Base-by-base conservation (phyloP, 1,284 basidiomycete species). In the Boletellus dicymbophilus region DNA sequence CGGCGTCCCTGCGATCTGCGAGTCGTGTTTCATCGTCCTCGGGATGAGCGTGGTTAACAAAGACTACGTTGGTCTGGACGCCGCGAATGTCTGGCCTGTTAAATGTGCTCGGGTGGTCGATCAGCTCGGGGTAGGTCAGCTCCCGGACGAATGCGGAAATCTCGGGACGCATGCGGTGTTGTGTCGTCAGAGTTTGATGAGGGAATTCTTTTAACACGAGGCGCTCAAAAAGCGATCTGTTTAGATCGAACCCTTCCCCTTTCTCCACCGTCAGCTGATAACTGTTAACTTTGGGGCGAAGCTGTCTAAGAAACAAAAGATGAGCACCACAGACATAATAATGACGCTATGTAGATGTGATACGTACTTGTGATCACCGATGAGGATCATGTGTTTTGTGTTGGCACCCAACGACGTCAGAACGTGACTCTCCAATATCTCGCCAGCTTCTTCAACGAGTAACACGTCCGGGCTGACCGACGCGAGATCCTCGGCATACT, bases 141-240 rank as follows among this genome's bases (percentile, higher is more conserved):
- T 69, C 57, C 18, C 84, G 75, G 28, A 87, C 72, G 28, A 85
- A 70, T 0, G 71, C 55, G 6, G 84, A 83, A 12, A 87, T 86
- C 56, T 87, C 84, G 0, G 84, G 85, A 1, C 84, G 72, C 84
- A 87, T 87, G 7, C 85, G 77, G 58, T 87, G 85, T 52, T 87
- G 85, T 38, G 74, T 61, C 3, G 60, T 59, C n/a, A 87, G 70
- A 0, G 75, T 81, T 47, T 69, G 56, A 56, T 87, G 85, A 4
- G 85, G 84, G 54, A 81, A 87, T 0, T 73, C 76, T 54, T 76
- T 76, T 7, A 80, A 58, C n/a, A 86, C 80, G 6, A 86, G 74
- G 5, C 85, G 79, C 55, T 87, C 84, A 56, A 87, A 87, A 4
- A 87, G 69, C 0, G 82, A 85, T 34, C 73, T 63, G 52, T 87